phyloP scores from a whole-genome alignment of 2,329 filamentous ascomycete genomes.

The Verticillium nubilum region DNA sequence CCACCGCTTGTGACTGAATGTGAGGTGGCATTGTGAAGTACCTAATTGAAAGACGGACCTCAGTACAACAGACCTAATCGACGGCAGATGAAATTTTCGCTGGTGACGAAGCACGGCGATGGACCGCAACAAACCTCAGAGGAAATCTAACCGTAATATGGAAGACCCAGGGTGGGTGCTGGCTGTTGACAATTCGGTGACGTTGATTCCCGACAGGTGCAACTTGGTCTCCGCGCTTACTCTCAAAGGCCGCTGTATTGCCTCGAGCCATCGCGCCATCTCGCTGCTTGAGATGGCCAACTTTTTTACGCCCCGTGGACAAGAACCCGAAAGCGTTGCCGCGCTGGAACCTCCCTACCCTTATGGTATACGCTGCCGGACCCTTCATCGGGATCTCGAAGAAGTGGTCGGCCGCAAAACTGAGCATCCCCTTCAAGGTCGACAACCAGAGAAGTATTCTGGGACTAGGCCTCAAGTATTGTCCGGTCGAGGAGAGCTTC shows the following conservation, averaged over 20 bases:
- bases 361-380: constrained; percentile 12
- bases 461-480: constrained; percentile 6
- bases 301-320: constrained; percentile 3
- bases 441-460: constrained; percentile 15
- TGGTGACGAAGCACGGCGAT: no score
- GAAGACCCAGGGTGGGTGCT: no score
- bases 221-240: no score
- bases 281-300: constrained; percentile 7
- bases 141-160: no score
- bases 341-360: constrained; percentile 11
- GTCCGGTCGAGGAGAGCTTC: neutral
- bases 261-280: constrained; percentile 4
- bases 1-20: no score
- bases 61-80: no score
- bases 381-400: constrained; percentile 14
- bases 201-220: no score
- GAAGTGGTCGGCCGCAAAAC: constrained; percentile 14
- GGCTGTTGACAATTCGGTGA: no score
- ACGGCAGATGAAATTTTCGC: no score
- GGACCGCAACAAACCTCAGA: no score
- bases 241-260: constrained; percentile 8
- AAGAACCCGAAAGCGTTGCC: constrained; percentile 8
- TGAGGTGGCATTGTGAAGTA: no score
- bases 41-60: no score
- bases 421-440: constrained; percentile 15